Evolutionary conservation across 2,329 filamentous ascomycete species (phyloP).

Genomic region (Thielaviopsis euricoi): DNA sequence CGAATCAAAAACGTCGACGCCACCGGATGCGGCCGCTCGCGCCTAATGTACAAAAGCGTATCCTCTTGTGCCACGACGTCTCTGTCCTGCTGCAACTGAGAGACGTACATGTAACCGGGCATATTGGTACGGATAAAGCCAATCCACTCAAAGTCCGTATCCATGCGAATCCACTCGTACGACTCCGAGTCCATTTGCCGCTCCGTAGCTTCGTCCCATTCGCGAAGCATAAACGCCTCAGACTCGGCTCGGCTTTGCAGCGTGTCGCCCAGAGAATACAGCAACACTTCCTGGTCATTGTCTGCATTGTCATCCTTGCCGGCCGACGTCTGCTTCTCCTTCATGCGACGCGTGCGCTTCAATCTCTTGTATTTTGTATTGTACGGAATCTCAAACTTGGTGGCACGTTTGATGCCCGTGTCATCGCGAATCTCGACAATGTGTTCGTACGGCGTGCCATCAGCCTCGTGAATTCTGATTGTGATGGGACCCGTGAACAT

Average conservation of each 20-base stretch:
- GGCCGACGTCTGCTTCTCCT: constrained; percentile 46
- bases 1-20: constrained; percentile 79
- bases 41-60: constrained; percentile 57
- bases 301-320: constrained; percentile 16
- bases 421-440: constrained; percentile 90
- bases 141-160: constrained; percentile 97
- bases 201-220: constrained; percentile 84
- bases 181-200: constrained; percentile 86
- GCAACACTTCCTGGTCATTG: constrained; percentile 40
- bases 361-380: constrained; percentile 98
- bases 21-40: constrained; percentile 54
- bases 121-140: constrained; percentile 68
- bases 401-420: constrained; percentile 42
- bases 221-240: constrained; percentile 64
- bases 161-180: constrained; percentile 96
- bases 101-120: constrained; percentile 94
- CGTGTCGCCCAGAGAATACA: constrained; percentile 83
- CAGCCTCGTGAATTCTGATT: constrained; percentile 91
- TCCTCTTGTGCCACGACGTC: constrained; percentile 82
- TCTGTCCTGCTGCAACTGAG: constrained; percentile 89
- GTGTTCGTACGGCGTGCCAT: constrained; percentile 95
- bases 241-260: constrained; percentile 70
- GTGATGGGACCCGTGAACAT: constrained; percentile 95
- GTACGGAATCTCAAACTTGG: constrained; percentile 87
- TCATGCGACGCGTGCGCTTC: constrained; percentile 71